Percentiles rank a stretch among this genome's conserved stretches.
phyloP scores from a whole-genome alignment of 108 stramenopile genomes.

The Nitzschia inconspicua region DNA sequence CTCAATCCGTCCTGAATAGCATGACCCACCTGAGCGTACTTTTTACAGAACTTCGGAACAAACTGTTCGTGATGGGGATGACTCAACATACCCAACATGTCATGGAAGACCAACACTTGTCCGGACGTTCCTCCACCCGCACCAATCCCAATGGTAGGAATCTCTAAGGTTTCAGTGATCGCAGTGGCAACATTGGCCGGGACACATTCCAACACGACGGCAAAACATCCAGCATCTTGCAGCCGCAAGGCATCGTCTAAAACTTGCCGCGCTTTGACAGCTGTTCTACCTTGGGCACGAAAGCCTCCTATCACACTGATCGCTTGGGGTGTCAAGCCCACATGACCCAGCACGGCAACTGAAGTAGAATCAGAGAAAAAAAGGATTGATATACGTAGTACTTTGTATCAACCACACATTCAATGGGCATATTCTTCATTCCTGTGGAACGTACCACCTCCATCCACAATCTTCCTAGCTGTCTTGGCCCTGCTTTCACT shows the following conservation, averaged over 20 bases:
- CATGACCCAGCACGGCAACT: conserved; percentile 98
- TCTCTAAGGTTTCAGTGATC: conserved; percentile 91
- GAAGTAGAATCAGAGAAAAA: not conserved
- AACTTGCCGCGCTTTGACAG: conserved; percentile 75
- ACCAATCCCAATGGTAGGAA: conserved; percentile 99
- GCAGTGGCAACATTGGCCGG: conserved; percentile 90
- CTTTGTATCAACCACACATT: not conserved
- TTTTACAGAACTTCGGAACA: conserved; percentile 97
- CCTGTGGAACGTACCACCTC: conserved; percentile 66
- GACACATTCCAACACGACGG: conserved; percentile 95
- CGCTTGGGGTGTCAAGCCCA: conserved; percentile 97
- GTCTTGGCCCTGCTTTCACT: conserved; percentile 60
- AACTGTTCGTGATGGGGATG: conserved; percentile 98
- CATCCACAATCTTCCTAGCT: conserved; percentile 83
- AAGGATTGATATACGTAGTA: not conserved
- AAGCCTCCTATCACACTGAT: conserved; percentile 95
- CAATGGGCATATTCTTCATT: not conserved
- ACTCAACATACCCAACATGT: conserved; percentile 95
- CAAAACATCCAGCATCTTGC: conserved; percentile 95
- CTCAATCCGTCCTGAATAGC: conserved; percentile 85
- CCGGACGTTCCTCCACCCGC: conserved; percentile 92
- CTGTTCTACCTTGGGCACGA: conserved; percentile 96
- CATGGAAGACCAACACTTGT: conserved; percentile 96
- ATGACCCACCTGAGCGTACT: conserved; percentile 90
- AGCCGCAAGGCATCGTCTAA: conserved; percentile 92